Evolutionary conservation across 2,329 filamentous ascomycete genomes (phyloP), one percentile per base, ranked within the genome.

Genomic region (Tolypocladium album): DNA sequence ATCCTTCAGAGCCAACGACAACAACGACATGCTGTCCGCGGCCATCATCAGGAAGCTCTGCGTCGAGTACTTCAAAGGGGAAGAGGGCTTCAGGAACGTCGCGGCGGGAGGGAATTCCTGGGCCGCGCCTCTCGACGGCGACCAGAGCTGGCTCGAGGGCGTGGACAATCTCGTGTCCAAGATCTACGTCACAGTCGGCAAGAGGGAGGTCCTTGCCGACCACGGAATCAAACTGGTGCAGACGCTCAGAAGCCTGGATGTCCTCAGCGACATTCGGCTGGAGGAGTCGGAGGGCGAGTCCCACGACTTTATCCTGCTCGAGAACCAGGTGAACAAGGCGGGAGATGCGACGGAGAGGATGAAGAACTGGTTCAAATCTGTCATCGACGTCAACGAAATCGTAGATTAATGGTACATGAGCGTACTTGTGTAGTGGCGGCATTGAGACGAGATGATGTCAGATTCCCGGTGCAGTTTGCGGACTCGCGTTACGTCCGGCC

Each of bases 151-250:
- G 71, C 64, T 71, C 1, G 59, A 63, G 11, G 69, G 68, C 13
- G 59, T 72, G 24, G 64, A 62, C 0, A 55, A 42, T 4, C 61
- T 67, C 11, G 61, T 66, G 0, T 59, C 59, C 27, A 62, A 59
- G n/a, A 42, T 75, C 4, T 73, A 73, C 61, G 64, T 75, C 34
- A 73, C 71, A 0, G 68, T 65, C 1, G 73, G 73, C 0, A 66
- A 67, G 60, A 65, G 69, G 20, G 72, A 75, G 58, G 58, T 72
- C 0, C 60, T 74, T 27, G 59, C 65, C 15, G 72, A 74, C 20
- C 68, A 74, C 3, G 67, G 65, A 9, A 61, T 68, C 6, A 56
- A 58, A 11, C 62, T 72, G 20, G 66, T 65, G 1, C 64, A 69
- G 38, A 62, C 61, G 1, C 57, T 74, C 20, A 61, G 55, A 36